Conservation (phyloP, 331 rosid genomes). For the Acacia concinna region DNA sequence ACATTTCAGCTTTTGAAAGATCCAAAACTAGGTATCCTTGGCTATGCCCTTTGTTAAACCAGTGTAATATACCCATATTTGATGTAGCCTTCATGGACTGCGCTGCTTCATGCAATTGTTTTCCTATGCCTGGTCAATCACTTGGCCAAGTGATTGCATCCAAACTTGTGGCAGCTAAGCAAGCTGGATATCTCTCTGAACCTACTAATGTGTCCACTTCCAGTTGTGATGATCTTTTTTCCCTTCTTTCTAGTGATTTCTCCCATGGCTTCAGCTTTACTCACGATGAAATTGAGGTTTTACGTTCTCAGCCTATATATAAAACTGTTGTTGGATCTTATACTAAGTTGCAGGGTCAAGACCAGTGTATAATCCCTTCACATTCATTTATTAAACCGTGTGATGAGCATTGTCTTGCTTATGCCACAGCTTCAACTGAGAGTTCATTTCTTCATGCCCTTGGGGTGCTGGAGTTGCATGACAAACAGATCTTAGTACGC, state of each 20-base stretch:
- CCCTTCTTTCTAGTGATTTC: slow-evolving; percentile 72
- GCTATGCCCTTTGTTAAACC: slow-evolving; percentile 81
- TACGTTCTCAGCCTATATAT: slow-evolving; percentile 84
- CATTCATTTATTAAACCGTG: slow-evolving; percentile 76
- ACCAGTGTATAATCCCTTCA: slow-evolving; percentile 86
- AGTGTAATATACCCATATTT: slow-evolving; percentile 84
- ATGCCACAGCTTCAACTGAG: slow-evolving; percentile 65
- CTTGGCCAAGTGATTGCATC: slow-evolving; percentile 85
- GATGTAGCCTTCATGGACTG: slow-evolving; percentile 75
- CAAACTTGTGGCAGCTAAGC: slow-evolving; percentile 83
- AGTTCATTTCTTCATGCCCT: slow-evolving; percentile 82
- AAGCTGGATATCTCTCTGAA: slow-evolving; percentile 80
- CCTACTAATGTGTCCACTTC: slow-evolving; percentile 66
- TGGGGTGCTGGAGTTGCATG: slow-evolving; percentile 72
- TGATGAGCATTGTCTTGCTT: slow-evolving; percentile 79
- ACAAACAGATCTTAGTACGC: slow-evolving; percentile 81
- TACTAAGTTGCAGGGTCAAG: slow-evolving; percentile 62
- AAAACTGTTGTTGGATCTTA: slow-evolving; percentile 89
- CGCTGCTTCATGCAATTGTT: slow-evolving; percentile 65
- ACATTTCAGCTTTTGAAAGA: slow-evolving; percentile 64
- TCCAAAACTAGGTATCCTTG: slow-evolving; percentile 69
- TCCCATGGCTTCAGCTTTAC: slow-evolving; percentile 52
- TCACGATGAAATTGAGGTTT: slow-evolving; percentile 72
- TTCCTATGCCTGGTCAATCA: slow-evolving; percentile 63
- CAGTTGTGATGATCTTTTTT: slow-evolving; percentile 71